Conservation (phyloP, 2,329 filamentous ascomycete genomes). For the Fusarium xyrophilum region DNA sequence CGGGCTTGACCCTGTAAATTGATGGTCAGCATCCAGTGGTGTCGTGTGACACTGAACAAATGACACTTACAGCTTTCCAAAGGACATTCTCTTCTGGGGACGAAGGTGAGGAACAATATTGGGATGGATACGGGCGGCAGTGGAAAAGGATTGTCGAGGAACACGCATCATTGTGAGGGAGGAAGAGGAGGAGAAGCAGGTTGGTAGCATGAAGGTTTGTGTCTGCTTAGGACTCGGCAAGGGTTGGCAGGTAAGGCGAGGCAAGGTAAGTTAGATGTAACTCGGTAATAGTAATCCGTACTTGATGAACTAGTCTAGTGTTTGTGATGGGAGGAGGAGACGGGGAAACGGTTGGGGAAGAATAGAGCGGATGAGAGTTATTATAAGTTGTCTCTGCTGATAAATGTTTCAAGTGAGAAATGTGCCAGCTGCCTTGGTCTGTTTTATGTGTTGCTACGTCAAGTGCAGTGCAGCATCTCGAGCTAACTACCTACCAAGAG, state of each 20-base stretch:
- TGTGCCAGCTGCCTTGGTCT: neutral
- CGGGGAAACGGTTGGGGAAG: conserved; percentile 21
- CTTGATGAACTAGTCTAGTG: conserved; percentile 25
- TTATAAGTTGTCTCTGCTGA: conserved; percentile 28
- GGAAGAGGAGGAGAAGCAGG: neutral
- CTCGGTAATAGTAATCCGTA: conserved; percentile 30
- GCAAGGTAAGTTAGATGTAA: conserved; percentile 4
- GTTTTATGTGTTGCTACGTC: neutral
- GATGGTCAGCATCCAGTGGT: conserved; percentile 10
- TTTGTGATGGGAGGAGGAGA: conserved; percentile 24
- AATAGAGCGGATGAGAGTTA: conserved; percentile 13
- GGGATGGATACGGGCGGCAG: conserved; percentile 40
- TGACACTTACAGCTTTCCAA: conserved; percentile 34
- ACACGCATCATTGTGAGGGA: conserved; percentile 37
- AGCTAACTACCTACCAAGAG: neutral
- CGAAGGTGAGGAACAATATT: conserved; percentile 42
- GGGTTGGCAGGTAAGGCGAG: conserved; percentile 5
- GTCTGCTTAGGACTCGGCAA: conserved; percentile 24
- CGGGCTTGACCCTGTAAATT: conserved; percentile 43
- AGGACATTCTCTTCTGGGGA: conserved; percentile 37
- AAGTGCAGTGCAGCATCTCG: conserved; percentile 4
- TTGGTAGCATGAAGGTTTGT: conserved; percentile 3
- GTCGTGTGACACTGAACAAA: neutral
- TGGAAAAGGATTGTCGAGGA: conserved; percentile 41
- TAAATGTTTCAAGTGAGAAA: conserved; percentile 4